Evolutionary conservation across 371 early-diverging fungal species (phyloP), one percentile per base, ranked within the genome.

Genomic region (Hamiltosporidium tvaerminnensis): DNA sequence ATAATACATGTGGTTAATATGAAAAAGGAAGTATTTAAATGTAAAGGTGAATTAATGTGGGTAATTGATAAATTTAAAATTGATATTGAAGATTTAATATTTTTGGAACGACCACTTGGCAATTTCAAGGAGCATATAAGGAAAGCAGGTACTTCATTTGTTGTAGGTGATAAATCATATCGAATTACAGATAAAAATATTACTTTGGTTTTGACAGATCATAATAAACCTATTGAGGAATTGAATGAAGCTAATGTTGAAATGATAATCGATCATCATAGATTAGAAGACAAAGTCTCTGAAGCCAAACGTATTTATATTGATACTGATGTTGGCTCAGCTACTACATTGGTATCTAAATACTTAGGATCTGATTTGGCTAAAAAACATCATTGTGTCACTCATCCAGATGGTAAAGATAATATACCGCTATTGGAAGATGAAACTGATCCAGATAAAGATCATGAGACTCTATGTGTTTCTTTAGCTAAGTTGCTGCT

Each of bases 1-100:
- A 37, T 53, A n/a, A 59, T 77, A 30, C 69, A 59, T 37, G 75
- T 77, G n/a, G 69, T 77, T n/a, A 68, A 68, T 41, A 64, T 77
- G 66, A 56, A 32, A 9, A 72, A 65, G 61, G 65, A 69, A 53
- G 65, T 73, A n/a, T 70, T 77, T 55, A 41, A 55, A 37, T 53
- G 63, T 12, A 77, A 77, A 53, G 66, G 72, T 32, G 78, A 77
- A n/a, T 33, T 77, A 12, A 57, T 70, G 61, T 65, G 50, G 12
- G 31, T 77, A 2, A 58, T 58, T 31, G 57, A 62, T 0, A 56
- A 58, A 32, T 63, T 70, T 54, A 60, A 63, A 10, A 64, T 77
- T 47, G 41, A 55, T 38, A 48, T 59, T 5, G 67, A 75, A 0
- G 67, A 77, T 47, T 54, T 77, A 9, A 71, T 77, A 31, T 77